Conservation (phyloP, 2,329 filamentous ascomycete genomes). For the Emergomyces pasteurianus region DNA sequence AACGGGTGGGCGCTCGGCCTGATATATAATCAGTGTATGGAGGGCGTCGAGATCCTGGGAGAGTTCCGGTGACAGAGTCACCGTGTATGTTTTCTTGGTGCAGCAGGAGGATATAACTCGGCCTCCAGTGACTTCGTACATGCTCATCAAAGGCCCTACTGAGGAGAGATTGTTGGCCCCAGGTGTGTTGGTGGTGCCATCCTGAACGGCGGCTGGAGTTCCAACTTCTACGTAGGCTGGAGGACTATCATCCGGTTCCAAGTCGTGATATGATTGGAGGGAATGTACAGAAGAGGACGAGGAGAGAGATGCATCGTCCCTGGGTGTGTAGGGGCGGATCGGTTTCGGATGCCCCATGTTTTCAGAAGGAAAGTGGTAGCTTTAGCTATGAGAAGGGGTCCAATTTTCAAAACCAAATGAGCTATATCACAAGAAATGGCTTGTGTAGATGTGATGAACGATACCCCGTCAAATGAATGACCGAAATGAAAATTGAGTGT, state of each 20-base stretch:
- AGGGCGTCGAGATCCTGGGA: conserved; percentile 36
- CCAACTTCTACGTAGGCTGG: conserved; percentile 8
- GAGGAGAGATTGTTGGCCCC: neutral
- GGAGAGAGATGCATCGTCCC: conserved; percentile 6
- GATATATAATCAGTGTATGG: conserved; percentile 33
- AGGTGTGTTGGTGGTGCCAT: neutral
- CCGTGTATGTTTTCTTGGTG: conserved; percentile 6
- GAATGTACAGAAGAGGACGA: conserved; percentile 3
- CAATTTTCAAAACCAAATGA: neutral
- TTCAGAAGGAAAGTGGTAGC: neutral
- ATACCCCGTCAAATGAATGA: neutral
- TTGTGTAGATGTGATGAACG: neutral
- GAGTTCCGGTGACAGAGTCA: conserved; percentile 32
- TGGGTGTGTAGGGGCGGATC: neutral
- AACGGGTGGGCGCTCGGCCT: conserved; percentile 41
- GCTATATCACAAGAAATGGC: neutral
- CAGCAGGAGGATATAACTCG: conserved; percentile 2
- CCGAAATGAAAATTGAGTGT: neutral
- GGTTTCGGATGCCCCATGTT: neutral
- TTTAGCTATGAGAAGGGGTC: neutral
- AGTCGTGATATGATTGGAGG: conserved; percentile 5
- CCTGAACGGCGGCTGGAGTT: neutral
- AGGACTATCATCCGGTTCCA: conserved; percentile 2
- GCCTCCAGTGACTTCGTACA: conserved; percentile 2
- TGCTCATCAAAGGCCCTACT: neutral